Conservation (phyloP, 768 basidiomycete species). For the Chiua virens region DNA sequence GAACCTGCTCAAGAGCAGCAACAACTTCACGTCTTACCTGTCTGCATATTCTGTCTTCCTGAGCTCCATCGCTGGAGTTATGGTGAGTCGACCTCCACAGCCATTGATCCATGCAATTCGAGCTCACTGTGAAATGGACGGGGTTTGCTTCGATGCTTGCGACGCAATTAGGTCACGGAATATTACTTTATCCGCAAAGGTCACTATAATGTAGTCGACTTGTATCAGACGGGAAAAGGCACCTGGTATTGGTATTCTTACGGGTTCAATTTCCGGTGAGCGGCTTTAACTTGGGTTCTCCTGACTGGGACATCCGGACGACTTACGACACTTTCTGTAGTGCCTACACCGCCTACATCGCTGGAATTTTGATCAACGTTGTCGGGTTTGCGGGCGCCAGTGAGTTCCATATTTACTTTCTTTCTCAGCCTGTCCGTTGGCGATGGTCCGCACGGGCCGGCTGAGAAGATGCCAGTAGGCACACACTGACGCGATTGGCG, state of each 20-base stretch:
- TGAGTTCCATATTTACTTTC: constrained; percentile 28
- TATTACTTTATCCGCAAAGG: constrained; percentile 75
- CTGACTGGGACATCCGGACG: constrained; percentile 3
- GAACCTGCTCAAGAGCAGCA: constrained; percentile 73
- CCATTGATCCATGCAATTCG: not conserved
- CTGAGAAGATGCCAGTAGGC: not conserved
- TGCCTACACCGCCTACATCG: constrained; percentile 64
- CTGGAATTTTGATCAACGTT: constrained; percentile 80
- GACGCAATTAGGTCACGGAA: constrained; percentile 57
- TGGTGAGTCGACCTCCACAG: constrained; percentile 44
- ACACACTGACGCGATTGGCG: not conserved
- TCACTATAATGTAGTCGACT: constrained; percentile 67
- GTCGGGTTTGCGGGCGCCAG: constrained; percentile 80
- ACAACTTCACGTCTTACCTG: constrained; percentile 77
- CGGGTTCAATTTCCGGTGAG: constrained; percentile 69
- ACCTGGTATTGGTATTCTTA: constrained; percentile 78
- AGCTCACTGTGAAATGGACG: not conserved
- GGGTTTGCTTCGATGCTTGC: not conserved
- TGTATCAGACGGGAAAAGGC: constrained; percentile 56
- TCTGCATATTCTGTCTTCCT: constrained; percentile 82
- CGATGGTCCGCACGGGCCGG: not conserved
- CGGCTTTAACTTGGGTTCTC: not conserved
- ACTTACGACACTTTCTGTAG: constrained; percentile 27
- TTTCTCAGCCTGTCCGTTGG: not conserved
- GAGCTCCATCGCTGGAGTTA: constrained; percentile 78